Percentiles rank a stretch among this genome's conserved stretches.
Evolutionary conservation across 805 yeast genomes (phyloP).

Genomic region (Candida peoriensis): DNA sequence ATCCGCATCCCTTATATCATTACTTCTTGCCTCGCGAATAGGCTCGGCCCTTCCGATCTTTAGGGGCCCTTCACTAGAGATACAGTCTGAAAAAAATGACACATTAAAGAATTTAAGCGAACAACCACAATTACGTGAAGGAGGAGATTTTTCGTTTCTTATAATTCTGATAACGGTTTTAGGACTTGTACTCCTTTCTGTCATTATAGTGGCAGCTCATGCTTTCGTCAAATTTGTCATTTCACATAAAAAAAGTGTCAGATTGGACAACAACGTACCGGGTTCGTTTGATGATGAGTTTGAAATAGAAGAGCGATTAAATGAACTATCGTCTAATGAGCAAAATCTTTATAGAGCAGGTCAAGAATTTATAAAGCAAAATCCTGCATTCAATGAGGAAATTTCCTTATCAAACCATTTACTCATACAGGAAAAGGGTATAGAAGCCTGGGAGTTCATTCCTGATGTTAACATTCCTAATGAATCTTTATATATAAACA

Average conservation of each 20-base stretch:
- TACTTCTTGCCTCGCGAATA: too few relatives aligned
- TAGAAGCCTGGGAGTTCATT: conserved; percentile 75
- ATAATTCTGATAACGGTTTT: too few relatives aligned
- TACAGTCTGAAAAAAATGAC: too few relatives aligned
- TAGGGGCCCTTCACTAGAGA: too few relatives aligned
- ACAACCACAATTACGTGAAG: too few relatives aligned
- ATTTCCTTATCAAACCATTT: conserved; percentile 26
- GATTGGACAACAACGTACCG: conserved; percentile 33
- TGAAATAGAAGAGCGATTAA: conserved; percentile 50
- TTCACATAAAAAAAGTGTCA: conserved; percentile 7
- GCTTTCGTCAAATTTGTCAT: conserved; percentile 4
- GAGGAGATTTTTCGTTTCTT: too few relatives aligned
- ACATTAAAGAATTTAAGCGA: too few relatives aligned
- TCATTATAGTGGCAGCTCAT: too few relatives aligned
- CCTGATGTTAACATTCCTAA: conserved; percentile 39
- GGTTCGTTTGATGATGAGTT: conserved; percentile 51
- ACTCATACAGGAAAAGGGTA: conserved; percentile 73
- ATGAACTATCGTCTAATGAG: conserved; percentile 46
- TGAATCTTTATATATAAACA: conserved; percentile 49
- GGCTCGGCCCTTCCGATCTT: too few relatives aligned
- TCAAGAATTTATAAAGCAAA: conserved; percentile 27
- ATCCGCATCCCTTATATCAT: too few relatives aligned
- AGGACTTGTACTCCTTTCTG: conserved; percentile 1
- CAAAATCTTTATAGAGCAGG: conserved; percentile 41
- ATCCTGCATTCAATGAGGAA: conserved; percentile 19